Base-by-base conservation (phyloP, 2,329 filamentous ascomycete species). In the Thelonectria olida region DNA sequence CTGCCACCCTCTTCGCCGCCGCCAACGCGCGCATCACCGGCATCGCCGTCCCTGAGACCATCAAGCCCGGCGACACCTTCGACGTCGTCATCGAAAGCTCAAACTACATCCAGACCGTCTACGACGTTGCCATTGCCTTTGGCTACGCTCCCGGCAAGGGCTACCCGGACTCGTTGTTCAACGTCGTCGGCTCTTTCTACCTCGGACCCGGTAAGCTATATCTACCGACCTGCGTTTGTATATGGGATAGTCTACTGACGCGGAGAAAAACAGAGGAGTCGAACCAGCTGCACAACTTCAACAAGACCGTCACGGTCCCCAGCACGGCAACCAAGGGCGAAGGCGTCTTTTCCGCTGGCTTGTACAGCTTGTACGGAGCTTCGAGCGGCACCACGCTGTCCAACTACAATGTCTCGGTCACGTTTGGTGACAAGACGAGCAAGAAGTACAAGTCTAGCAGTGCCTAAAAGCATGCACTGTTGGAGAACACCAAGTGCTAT, bases 121-220 rank as follows among this genome's bases (percentile, higher is more conserved):
- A 75, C 66, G 81, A 84, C 59, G 72, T 84, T 4, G 74, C 80
- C 36, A 75, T 82, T 15, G 80, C 80, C 34, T 81, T 81, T 61
- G 81, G 81, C 19, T 76, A 75, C 63, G 47, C 61, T 6, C 51
- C 68, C 2, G 59, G 45, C 7, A 58, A 67, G 5, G 72, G 55
- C 2, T 76, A 69, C 67, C 67, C 68, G 0, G 66, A 62, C 12
- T 62, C 71, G 1, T 65, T 81, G 1, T 76, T 77, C 41, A 61
- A 44, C 5, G 67, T 73, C 17, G 27, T 71, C 3, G 58, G 61
- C 6, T 76, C 74, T 2, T 65, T 72, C 31, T 78, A 79, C 62
- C 73, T 81, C 1, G 80, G 79, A 15, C 74, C 75, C 15, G 57
- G 73, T 78, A 62, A 42, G 65, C 55, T 3, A 4, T 5, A 13